Evolutionary conservation across 73 alveolate species (phyloP), one percentile per base, ranked within the genome.

Genomic region (Paramecium primaurelia): DNA sequence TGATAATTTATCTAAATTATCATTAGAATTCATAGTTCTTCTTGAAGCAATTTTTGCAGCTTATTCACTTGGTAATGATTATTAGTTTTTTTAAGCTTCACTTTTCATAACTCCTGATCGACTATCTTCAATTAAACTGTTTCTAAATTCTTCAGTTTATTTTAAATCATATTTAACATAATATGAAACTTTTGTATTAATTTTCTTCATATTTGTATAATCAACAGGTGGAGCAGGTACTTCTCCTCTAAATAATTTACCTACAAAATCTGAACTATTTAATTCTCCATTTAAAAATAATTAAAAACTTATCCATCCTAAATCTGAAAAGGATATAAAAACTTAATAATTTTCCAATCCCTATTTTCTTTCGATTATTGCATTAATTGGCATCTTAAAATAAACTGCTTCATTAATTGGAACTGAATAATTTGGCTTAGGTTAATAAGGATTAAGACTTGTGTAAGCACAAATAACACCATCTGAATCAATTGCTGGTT

Each of bases 241-340:
- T 4, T 34, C 60, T 37, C 88, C 88, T 75, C 58, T 37, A 37
- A 37, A 75, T 75, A 75, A 75, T 75, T 75, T 75, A 0, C 38
- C 88, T 8, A 75, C 58, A 37, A 37, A 22, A 32, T 75, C 88
- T 10, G 42, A 30, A 32, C 38, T 32, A 14, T 75, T 75, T 37
- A 75, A 75, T 18, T 75, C 37, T 10, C 49, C 49, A 22, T 75
- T 40, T 34, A 40, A 10, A 18, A 75, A 75, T 75, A 75, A 75
- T 14, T 30, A n/a, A 37, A 40, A 37, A 75, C 88, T 75, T 14
- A 75, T 20, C 88, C 88, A 75, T 37, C 88, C 88, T 22, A 75
- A 34, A 37, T 16, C 60, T 14, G 37, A 22, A 75, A 75, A 75
- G 16, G 88, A 75, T 34, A 75, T 75, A 75, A 75, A 75, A 32